A percentile compares a stretch with the other conserved stretches of the same genome.
Conservation (phyloP, 169 alveolate genomes). For the Cryptosporidium xiaoi region DNA sequence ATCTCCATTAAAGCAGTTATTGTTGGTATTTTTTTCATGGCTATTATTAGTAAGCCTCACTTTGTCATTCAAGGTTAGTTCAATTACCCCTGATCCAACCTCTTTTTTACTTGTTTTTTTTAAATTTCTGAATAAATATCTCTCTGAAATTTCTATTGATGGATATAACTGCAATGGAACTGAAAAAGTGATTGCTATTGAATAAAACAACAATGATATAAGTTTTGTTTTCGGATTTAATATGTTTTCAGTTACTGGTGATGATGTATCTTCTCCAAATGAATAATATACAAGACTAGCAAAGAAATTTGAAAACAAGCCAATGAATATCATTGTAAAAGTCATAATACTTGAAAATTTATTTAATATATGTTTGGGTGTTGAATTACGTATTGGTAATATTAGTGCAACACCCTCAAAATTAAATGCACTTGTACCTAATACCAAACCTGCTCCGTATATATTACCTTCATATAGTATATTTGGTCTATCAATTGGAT, state of each 20-base stretch:
- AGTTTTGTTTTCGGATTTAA: slow-evolving; percentile 39
- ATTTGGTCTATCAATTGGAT: slow-evolving; percentile 48
- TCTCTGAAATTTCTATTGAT: slow-evolving; percentile 44
- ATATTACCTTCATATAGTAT: slow-evolving; percentile 15
- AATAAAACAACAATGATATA: slow-evolving; percentile 27
- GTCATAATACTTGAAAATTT: slow-evolving; percentile 25
- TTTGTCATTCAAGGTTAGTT: not conserved
- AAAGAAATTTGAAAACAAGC: slow-evolving; percentile 47
- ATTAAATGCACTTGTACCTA: slow-evolving; percentile 69
- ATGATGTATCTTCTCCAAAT: slow-evolving; percentile 67
- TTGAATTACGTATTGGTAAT: slow-evolving; percentile 55
- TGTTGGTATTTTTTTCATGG: too few relatives aligned
- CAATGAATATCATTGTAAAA: slow-evolving; percentile 49
- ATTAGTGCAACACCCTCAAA: slow-evolving; percentile 66
- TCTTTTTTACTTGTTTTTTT: not conserved
- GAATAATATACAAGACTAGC: slow-evolving; percentile 65
- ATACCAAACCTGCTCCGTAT: slow-evolving; percentile 73
- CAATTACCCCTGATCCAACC: not conserved
- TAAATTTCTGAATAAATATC: slow-evolving; percentile 7
- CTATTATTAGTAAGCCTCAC: not conserved
- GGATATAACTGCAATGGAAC: slow-evolving; percentile 66
- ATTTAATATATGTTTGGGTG: slow-evolving; percentile 13
- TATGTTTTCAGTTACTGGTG: slow-evolving; percentile 70
- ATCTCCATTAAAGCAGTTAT: not conserved
- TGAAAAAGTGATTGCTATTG: slow-evolving; percentile 57